A percentile compares a stretch with the other conserved stretches of the same genome.
Conservation (phyloP, 768 basidiomycete species). For the Trametes elegans region DNA sequence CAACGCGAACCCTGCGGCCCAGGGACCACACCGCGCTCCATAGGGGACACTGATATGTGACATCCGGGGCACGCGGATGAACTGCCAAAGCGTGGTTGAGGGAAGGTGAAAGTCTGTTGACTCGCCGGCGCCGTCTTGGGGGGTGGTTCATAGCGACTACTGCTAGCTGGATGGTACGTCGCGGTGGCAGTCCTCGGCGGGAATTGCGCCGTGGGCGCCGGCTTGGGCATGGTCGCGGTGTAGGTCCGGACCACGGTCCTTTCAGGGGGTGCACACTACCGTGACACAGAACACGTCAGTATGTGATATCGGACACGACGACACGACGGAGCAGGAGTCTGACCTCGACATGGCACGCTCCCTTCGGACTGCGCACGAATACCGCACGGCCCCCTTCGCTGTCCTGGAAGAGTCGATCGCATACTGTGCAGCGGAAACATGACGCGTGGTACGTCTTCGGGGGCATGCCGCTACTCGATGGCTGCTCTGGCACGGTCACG, state of each 20-base stretch:
- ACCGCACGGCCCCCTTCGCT: constrained; percentile 57
- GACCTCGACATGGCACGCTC: constrained; percentile 69
- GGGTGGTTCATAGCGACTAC: constrained; percentile 41
- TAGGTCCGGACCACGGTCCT: constrained; percentile 38
- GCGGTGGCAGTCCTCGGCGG: constrained; percentile 24
- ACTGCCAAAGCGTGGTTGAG: constrained; percentile 51
- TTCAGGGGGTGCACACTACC: constrained; percentile 45
- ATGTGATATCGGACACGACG: neutral
- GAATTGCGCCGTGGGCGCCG: constrained; percentile 14
- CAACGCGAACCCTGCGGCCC: constrained; percentile 81
- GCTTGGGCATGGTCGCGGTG: constrained; percentile 11
- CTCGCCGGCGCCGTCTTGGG: constrained; percentile 38
- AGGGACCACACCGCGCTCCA: constrained; percentile 85
- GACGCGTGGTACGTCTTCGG: constrained; percentile 69
- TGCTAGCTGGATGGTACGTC: constrained; percentile 27
- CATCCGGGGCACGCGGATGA: constrained; percentile 73
- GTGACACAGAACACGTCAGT: neutral
- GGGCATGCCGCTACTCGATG: constrained; percentile 36
- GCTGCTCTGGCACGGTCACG: constrained; percentile 63
- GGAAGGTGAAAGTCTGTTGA: constrained; percentile 34
- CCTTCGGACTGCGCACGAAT: constrained; percentile 64
- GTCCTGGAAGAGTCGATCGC: constrained; percentile 63
- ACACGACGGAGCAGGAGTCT: constrained; percentile 16
- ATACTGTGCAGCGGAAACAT: constrained; percentile 74
- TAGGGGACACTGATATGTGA: constrained; percentile 66